Evolutionary conservation across 139 green algal genomes (phyloP), one percentile per base, ranked within the genome.

Genomic region (Picochlorum sp.): DNA sequence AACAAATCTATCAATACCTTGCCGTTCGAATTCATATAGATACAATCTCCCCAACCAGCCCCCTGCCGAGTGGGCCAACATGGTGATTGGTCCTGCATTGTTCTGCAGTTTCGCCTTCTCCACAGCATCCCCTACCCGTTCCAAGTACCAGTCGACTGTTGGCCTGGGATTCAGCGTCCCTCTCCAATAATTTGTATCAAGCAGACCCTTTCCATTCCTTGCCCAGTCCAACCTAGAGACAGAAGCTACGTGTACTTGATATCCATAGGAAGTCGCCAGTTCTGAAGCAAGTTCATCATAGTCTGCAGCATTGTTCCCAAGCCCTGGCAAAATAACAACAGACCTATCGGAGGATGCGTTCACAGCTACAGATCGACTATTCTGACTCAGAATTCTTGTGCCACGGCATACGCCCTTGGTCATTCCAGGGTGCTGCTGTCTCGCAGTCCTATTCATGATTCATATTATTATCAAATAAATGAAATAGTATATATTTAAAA

Each of bases 111-210:
- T 85, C 2, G 87, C 73, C 8, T 56, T 56, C 14, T 86, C 76
- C 47, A 92, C 72, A 4, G 88, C 82, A 15, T 63, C 45, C 7
- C 75, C 62, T 13, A 95, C 76, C 0, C 77, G 66, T 1, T 84
- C 44, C 62, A 97, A 68, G 62, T 94, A 95, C 85, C 92, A 98
- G 77, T 97, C 82, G 3, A 98, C 89, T 5, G 88, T 88, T 18
- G 91, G 91, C 10, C 92, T 68, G 5, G 92, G 92, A 60, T 85
- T 80, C 3, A 98, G 77, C 1, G 81, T 93, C 6, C 92, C 92
- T 24, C 62, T 69, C 92, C 92, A 98, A 31, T 66, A 66, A 16
- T 52, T 54, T 38, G 15, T 18, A 54, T 66, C 60, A 16, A 66
- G 21, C 10, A 66, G 24, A 14, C 60, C 60, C 18, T 13, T 14